Evolutionary conservation across 108 stramenopile genomes (phyloP).

Genomic region (Seminavis robusta): DNA sequence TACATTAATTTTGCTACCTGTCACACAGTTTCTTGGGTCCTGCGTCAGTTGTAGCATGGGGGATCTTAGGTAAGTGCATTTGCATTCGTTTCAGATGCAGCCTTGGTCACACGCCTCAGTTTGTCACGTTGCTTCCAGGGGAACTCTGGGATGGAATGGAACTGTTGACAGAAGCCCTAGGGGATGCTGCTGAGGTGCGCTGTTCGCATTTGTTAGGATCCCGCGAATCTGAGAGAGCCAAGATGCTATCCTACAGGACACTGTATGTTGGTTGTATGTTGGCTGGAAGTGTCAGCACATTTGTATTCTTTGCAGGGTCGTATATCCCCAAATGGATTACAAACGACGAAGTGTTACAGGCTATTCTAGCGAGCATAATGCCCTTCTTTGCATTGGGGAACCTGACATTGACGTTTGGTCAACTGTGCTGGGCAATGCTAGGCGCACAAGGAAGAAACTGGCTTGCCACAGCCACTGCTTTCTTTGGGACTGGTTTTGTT

Average conservation of each 20-base stretch:
- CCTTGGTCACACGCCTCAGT: too few species aligned
- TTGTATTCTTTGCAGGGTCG: slow-evolving; percentile 31
- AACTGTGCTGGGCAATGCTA: slow-evolving; percentile 46
- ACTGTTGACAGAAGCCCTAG: slow-evolving; percentile 51
- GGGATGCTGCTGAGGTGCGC: slow-evolving; percentile 48
- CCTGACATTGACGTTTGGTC: slow-evolving; percentile 45
- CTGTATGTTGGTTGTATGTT: slow-evolving; percentile 34
- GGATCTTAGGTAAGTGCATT: slow-evolving; percentile 40
- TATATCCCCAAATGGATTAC: slow-evolving; percentile 33
- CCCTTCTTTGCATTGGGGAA: slow-evolving; percentile 47
- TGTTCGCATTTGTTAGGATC: slow-evolving; percentile 55
- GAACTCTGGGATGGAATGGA: too few species aligned
- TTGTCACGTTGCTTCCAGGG: too few species aligned
- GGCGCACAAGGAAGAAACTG: slow-evolving; percentile 63
- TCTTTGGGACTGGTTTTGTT: slow-evolving; percentile 44
- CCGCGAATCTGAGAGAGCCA: slow-evolving; percentile 27
- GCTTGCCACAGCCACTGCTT: slow-evolving; percentile 42
- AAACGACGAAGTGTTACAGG: too few species aligned
- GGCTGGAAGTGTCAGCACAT: slow-evolving; percentile 8
- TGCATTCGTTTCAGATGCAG: too few species aligned
- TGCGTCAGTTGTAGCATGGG: slow-evolving; percentile 62
- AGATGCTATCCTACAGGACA: slow-evolving; percentile 40
- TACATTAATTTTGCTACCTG: too few species aligned
- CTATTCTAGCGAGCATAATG: too few species aligned
- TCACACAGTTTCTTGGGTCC: slow-evolving; percentile 36